These are phyloP conservation scores for Annulohypoxylon nitens DNA, from an alignment of 495 filamentous ascomycete species.

Conservation along the genomic window DNA sequence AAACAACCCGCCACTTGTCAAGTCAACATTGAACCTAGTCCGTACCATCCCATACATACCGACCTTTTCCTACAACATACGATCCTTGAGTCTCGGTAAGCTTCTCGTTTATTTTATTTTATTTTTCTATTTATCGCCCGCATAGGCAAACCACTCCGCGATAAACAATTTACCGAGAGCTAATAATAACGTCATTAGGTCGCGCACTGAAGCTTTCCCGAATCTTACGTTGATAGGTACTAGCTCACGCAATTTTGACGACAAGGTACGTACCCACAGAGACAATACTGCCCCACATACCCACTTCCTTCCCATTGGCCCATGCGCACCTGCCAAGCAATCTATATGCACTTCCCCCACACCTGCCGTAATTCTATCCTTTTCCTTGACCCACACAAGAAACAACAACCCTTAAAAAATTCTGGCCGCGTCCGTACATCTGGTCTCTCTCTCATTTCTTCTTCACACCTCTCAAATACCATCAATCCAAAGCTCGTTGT, in stretches of 20 bases:
- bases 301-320: conserved; percentile 27
- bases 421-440: conserved; percentile 56
- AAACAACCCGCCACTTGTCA: conserved; percentile 5
- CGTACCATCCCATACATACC: neutral
- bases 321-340: conserved; percentile 37
- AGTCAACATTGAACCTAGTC: neutral
- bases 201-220: conserved; percentile 14
- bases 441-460: conserved; percentile 59
- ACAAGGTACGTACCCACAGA: conserved; percentile 28
- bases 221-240: conserved; percentile 17
- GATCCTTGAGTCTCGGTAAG: conserved; percentile 4
- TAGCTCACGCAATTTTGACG: conserved; percentile 25
- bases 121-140: neutral
- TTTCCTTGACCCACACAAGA: conserved; percentile 53
- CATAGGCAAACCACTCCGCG: neutral
- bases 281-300: neutral
- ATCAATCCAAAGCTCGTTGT: conserved; percentile 58
- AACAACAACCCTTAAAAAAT: conserved; percentile 66
- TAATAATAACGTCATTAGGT: conserved; percentile 30
- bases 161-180: neutral
- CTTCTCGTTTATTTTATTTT: neutral
- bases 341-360: conserved; percentile 39
- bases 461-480: conserved; percentile 63
- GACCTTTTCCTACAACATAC: neutral
- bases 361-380: conserved; percentile 47